Evolutionary conservation across 1,284 basidiomycete species (phyloP), one percentile per base, ranked within the genome.

Genomic region (Boletus sp.): DNA sequence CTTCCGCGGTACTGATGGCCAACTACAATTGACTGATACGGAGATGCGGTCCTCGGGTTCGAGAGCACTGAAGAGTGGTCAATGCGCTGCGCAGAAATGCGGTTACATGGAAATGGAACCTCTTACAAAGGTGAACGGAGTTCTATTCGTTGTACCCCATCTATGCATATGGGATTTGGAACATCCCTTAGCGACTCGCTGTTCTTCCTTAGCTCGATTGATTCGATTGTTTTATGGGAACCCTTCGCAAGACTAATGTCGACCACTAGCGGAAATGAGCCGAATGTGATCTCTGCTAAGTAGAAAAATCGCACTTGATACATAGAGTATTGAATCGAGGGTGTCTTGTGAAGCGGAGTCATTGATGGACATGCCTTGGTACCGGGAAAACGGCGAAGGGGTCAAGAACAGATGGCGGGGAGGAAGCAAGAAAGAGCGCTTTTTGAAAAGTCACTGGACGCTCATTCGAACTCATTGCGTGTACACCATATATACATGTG

Each of bases 61-160:
- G 27, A 56, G 19, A 20, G 19, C 7, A 16, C 57, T 56, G 19
- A 34, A 25, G 16, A 8, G n/a, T n/a, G n/a, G n/a, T n/a, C n/a
- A n/a, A n/a, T n/a, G n/a, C n/a, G n/a, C n/a, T n/a, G n/a, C n/a
- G n/a, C n/a, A n/a, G n/a, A n/a, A n/a, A n/a, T n/a, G n/a, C n/a
- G n/a, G n/a, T n/a, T n/a, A n/a, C 25, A n/a, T n/a, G n/a, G n/a
- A n/a, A n/a, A n/a, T 4, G 32, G 5, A 33, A 16, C 32, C 8
- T 16, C 52, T 46, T 36, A 45, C 53, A 57, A n/a, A 44, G 37
- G 39, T 1, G 36, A 25, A n/a, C 22, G 1, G 12, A 55, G 55
- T 13, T 51, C 13, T 19, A 36, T 33, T 3, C 0, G 14, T n/a
- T 55, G 48, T 10, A 3, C 7, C 0, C 34, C 39, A 22, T 39